Conservation (phyloP, 129 eudicot species). For the Arctium lappa region DNA sequence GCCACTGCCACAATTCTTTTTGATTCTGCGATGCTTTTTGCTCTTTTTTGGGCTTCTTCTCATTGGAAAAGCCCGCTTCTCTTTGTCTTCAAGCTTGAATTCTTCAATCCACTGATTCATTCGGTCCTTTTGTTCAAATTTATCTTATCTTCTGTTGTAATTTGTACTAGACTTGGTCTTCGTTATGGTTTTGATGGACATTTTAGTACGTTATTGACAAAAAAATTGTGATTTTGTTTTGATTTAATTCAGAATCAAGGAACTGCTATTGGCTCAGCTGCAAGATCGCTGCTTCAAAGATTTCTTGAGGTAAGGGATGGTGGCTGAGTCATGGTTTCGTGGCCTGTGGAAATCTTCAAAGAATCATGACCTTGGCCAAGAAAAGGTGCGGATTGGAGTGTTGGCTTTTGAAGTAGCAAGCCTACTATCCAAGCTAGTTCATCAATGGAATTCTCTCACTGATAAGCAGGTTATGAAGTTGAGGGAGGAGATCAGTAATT, state of each 20-base stretch:
- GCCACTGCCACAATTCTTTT: no score
- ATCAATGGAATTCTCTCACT: conserved; percentile 63
- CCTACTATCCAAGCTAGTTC: conserved; percentile 63
- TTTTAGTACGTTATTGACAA: not conserved
- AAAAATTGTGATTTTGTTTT: not conserved
- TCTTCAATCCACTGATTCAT: no score
- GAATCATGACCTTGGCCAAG: conserved; percentile 43
- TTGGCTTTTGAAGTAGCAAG: conserved; percentile 84
- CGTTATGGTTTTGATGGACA: not conserved
- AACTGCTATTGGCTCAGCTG: conserved; percentile 3
- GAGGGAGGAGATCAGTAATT: conserved; percentile 62
- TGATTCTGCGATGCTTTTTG: not conserved
- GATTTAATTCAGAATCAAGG: conserved; percentile 21
- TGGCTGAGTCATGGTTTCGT: conserved; percentile 75
- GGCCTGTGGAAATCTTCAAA: conserved; percentile 55
- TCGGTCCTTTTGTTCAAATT: not conserved
- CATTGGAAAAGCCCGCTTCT: no score
- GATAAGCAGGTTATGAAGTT: conserved; percentile 60
- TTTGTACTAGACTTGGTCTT: not conserved
- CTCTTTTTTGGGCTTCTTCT: no score
- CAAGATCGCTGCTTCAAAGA: conserved; percentile 15
- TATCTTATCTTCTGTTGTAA: conserved; percentile 3
- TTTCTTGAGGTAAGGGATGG: conserved; percentile 41
- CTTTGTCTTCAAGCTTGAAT: no score
- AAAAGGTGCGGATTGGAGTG: conserved; percentile 48